phyloP scores from a whole-genome alignment of 345 rosid species.

The Citrus glauca region DNA sequence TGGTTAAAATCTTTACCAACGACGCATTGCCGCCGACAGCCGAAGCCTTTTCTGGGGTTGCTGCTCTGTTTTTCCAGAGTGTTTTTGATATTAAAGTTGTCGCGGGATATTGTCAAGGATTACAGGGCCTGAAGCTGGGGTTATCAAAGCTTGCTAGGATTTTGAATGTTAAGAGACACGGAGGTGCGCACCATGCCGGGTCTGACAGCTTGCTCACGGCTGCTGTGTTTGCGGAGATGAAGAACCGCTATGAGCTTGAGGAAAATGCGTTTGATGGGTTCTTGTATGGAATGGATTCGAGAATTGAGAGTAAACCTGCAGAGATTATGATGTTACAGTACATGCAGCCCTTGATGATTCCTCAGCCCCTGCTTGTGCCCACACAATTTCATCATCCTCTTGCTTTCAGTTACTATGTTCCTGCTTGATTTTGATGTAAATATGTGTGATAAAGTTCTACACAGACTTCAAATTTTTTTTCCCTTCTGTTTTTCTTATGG shows the following conservation, averaged over 20 bases:
- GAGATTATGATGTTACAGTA: not conserved
- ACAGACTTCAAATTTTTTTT: not conserved
- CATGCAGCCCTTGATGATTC: not conserved
- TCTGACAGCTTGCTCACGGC: not conserved
- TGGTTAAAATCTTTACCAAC: not conserved
- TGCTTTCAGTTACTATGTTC: not conserved
- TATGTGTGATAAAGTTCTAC: not conserved
- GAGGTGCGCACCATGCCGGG: not conserved
- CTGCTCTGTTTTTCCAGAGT: not conserved
- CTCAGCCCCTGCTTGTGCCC: not conserved
- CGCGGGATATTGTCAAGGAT: not conserved
- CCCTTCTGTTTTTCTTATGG: not conserved
- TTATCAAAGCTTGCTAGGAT: not conserved
- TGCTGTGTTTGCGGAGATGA: not conserved
- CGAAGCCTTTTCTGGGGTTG: not conserved
- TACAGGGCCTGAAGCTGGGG: not conserved
- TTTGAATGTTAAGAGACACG: not conserved
- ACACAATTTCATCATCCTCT: not conserved
- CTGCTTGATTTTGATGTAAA: not conserved
- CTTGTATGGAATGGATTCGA: not conserved
- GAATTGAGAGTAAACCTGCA: not conserved
- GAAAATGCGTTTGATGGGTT: not conserved
- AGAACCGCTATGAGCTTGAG: not conserved
- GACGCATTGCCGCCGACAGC: not conserved
- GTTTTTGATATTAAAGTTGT: conserved; percentile 4